Percentiles rank a stretch among this genome's conserved stretches.
phyloP scores from a whole-genome alignment of 345 rosid genomes.

The Excoecaria agallocha region DNA sequence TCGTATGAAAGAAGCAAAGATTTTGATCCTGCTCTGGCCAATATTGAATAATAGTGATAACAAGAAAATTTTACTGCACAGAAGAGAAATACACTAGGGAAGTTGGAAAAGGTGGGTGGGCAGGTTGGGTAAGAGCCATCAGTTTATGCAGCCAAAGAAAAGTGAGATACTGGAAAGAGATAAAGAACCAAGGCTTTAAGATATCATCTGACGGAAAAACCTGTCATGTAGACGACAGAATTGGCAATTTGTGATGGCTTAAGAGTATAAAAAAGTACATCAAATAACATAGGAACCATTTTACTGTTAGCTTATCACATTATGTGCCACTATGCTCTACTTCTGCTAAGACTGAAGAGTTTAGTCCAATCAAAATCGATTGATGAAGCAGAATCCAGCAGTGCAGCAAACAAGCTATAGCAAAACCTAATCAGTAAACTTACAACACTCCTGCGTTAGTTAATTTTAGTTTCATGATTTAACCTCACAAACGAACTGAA shows the following conservation, averaged over 20 bases:
- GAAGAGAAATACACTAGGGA: background rate
- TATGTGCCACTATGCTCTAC: background rate
- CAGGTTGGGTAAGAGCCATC: background rate
- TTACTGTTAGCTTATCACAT: background rate
- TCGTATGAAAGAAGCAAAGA: background rate
- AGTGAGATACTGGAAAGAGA: background rate
- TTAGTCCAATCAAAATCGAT: background rate
- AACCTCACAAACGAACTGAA: background rate
- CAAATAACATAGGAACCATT: background rate
- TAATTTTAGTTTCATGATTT: background rate
- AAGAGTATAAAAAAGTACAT: conserved; percentile 2
- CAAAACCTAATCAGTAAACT: background rate
- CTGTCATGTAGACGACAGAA: background rate
- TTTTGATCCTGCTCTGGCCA: background rate
- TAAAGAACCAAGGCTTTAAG: background rate
- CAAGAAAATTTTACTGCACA: background rate
- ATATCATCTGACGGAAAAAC: background rate
- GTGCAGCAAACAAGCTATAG: background rate
- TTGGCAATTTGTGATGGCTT: background rate
- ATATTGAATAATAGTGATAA: background rate
- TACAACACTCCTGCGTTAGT: background rate
- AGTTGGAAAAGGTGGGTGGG: background rate
- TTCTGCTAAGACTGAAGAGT: conserved; percentile 6
- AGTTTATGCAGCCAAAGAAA: conserved; percentile 3
- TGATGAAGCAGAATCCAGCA: background rate